Percentiles rank a stretch among this genome's conserved stretches.
These are phyloP conservation scores for Casuarina cunninghamiana DNA, from an alignment of 306 rosid species.

Conservation along the genomic window DNA sequence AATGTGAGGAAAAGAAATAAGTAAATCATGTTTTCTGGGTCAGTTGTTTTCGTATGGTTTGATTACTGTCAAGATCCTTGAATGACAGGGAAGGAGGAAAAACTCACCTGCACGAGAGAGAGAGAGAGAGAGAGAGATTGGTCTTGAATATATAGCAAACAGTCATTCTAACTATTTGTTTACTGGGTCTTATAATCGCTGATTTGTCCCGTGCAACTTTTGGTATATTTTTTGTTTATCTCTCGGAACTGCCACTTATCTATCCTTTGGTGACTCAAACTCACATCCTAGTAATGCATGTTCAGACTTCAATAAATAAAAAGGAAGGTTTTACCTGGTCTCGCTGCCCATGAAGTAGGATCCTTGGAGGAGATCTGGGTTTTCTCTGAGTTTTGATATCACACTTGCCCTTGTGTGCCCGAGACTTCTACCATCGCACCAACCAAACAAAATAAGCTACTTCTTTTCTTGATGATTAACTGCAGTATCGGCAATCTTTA, in stretches of 20 bases:
- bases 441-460: background rate
- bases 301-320: background rate
- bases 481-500: background rate
- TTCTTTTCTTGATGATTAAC: background rate
- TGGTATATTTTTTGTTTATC: background rate
- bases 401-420: background rate
- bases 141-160: background rate
- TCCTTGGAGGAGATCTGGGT: background rate
- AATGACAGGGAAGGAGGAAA: background rate
- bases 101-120: background rate
- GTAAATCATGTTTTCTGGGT: background rate
- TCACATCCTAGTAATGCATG: background rate
- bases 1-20: background rate
- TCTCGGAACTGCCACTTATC: background rate
- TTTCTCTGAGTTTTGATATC: background rate
- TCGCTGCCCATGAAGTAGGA: background rate
- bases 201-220: background rate
- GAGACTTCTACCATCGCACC: background rate
- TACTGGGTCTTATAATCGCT: background rate
- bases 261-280: background rate
- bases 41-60: background rate
- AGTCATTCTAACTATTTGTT: background rate
- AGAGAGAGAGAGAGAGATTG: background rate
- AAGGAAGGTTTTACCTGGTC: background rate
- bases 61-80: background rate